Percentiles rank a stretch among this genome's conserved stretches.
Evolutionary conservation across 2,329 filamentous ascomycete genomes (phyloP).

Genomic region (Acrodontium crateriforme): DNA sequence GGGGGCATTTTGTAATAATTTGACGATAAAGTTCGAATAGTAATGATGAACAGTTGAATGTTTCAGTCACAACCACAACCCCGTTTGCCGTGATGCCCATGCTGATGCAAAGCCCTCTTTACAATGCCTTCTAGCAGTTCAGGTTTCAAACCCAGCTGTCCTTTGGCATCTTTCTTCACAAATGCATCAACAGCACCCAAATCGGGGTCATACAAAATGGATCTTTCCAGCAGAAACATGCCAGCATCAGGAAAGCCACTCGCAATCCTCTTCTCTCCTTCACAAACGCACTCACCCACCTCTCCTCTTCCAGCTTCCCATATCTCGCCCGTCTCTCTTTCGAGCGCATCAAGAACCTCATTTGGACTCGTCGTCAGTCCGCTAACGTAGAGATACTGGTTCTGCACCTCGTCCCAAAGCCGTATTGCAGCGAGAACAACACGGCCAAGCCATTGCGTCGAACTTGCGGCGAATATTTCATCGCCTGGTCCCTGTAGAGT

Average conservation of each 20-base stretch:
- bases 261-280: conserved; percentile 23
- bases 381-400: conserved; percentile 24
- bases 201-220: conserved; percentile 22
- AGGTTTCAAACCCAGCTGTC: conserved; percentile 6
- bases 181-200: conserved; percentile 18
- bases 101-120: conserved; percentile 10
- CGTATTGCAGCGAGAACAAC: conserved; percentile 16
- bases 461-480: conserved; percentile 24
- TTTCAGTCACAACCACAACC: conserved; percentile 22
- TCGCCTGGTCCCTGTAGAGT: conserved; percentile 24
- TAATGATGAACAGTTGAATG: neutral
- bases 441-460: conserved; percentile 19
- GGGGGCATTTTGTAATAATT: neutral
- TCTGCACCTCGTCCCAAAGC: conserved; percentile 22
- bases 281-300: conserved; percentile 22
- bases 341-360: conserved; percentile 19
- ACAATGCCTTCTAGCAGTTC: conserved; percentile 10
- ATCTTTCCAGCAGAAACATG: conserved; percentile 26
- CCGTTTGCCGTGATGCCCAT: conserved; percentile 13
- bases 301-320: conserved; percentile 22
- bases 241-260: conserved; percentile 25
- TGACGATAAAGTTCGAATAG: neutral
- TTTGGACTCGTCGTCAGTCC: conserved; percentile 21
- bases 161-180: conserved; percentile 9
- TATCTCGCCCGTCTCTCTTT: conserved; percentile 14